Base-by-base conservation (phyloP, 305 asterid species). In the Solanum hybrid region DNA sequence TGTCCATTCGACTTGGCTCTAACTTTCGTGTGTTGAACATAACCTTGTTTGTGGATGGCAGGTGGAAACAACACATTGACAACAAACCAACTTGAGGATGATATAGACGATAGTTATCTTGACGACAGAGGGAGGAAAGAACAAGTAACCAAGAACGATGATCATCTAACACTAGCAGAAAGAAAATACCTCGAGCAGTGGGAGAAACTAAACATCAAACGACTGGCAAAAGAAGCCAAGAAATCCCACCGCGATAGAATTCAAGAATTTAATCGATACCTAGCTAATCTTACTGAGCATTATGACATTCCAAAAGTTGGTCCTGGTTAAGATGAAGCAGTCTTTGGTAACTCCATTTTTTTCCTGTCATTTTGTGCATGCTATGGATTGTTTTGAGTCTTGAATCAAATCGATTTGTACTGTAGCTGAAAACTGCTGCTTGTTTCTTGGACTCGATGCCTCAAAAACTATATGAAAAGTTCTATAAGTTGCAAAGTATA, bases 181-280 rank as follows among this genome's bases (percentile, higher is more conserved):
- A 95, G 97, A 90, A 96, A 96, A 56, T 97, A 96, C 92, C 90
- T 97, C 91, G 98, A 97, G 90, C 98, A 97, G 84, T 93, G 95
- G 91, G 96, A 92, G 86, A 90, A 88, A 84, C 95, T 97, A 26
- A 94, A 97, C 89, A 87, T 89, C 27, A 94, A 93, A 10, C 95
- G 93, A 93, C 94, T 96, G 92, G 95, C 95, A 27, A 97, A 97
- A 96, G 95, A 96, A 7, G 93, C 97, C 8, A 88, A 94, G 88
- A 94, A 93, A 89, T 94, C 95, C 27, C 96, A 93, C 87, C 93
- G 94, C 2, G 94, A 94, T 46, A 93, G 94, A 10, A 89, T 94
- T 88, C 92, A 93, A 69, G 95, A 93, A 79, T 94, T 93, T 29
- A 94, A 94, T 90, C 94, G 86, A 40, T 94, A 91, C 89, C 91